Evolutionary conservation across 2,329 filamentous ascomycete genomes (phyloP).

Genomic region (Amauroascus verrucosus): DNA sequence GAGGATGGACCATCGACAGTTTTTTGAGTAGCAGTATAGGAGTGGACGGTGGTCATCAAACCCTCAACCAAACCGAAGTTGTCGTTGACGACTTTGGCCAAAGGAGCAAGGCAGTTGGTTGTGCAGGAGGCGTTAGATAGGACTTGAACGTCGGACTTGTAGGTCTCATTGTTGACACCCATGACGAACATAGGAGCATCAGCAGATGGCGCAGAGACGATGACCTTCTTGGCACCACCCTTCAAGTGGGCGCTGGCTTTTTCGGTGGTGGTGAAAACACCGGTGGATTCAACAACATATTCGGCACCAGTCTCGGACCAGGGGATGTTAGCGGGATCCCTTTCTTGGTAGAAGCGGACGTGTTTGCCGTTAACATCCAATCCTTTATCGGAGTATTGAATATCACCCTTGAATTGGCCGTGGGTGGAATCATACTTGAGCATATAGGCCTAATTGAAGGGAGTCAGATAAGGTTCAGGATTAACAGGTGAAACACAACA

Average conservation of each 20-base stretch:
- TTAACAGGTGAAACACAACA: background rate
- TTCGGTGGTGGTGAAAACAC: constrained; percentile 97
- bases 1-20: constrained; percentile 92
- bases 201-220: constrained; percentile 50
- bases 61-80: constrained; percentile 96
- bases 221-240: constrained; percentile 96
- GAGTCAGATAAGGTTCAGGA: constrained; percentile 8
- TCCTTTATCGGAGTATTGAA: constrained; percentile 60
- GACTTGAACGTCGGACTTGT: constrained; percentile 82
- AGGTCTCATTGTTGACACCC: constrained; percentile 93
- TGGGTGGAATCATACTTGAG: constrained; percentile 98
- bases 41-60: constrained; percentile 99
- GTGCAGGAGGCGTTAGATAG: constrained; percentile 99
- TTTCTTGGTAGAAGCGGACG: constrained; percentile 89
- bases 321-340: constrained; percentile 79
- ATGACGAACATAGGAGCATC: constrained; percentile 99
- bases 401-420: constrained; percentile 88
- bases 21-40: constrained; percentile 99
- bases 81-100: constrained; percentile 99
- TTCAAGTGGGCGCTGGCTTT: constrained; percentile 91
- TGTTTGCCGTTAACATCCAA: constrained; percentile 89
- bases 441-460: constrained; percentile 75
- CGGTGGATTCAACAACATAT: constrained; percentile 95
- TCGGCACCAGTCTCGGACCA: constrained; percentile 79
- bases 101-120: constrained; percentile 98